phyloP scores from a whole-genome alignment of 2,329 filamentous ascomycete species.

The Neospermospora avenae region DNA sequence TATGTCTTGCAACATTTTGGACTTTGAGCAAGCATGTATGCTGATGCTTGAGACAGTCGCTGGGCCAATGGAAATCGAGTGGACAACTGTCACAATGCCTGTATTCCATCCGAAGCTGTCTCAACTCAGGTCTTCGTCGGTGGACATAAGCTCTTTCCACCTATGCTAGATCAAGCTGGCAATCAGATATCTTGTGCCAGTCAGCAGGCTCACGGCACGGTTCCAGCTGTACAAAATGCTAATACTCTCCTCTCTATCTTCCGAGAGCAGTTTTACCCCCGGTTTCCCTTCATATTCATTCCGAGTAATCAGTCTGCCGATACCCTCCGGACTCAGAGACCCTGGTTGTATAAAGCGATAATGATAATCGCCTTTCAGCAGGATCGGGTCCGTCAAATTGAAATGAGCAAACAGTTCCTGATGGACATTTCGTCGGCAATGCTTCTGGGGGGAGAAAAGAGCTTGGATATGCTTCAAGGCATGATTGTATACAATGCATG shows the following conservation, averaged over 20 bases:
- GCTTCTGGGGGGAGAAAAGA: conserved; percentile 54
- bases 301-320: conserved; percentile 42
- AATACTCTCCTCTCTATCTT: conserved; percentile 17
- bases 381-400: conserved; percentile 48
- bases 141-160: background rate
- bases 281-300: conserved; percentile 29
- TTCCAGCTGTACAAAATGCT: conserved; percentile 2
- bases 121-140: background rate
- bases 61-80: background rate
- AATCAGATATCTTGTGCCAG: background rate
- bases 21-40: background rate
- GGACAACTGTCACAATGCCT: background rate
- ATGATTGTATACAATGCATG: conserved; percentile 56
- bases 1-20: background rate
- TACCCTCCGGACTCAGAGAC: conserved; percentile 43
- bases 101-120: background rate
- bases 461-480: conserved; percentile 54
- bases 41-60: background rate
- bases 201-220: background rate
- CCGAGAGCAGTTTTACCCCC: conserved; percentile 16
- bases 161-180: background rate
- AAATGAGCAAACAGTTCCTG: conserved; percentile 56
- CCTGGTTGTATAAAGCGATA: conserved; percentile 53
- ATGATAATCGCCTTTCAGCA: conserved; percentile 48
- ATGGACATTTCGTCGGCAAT: conserved; percentile 55